Evolutionary conservation across 257 asterid genomes (phyloP), one percentile per base, ranked within the genome.

Genomic region (Petrea volubilis): DNA sequence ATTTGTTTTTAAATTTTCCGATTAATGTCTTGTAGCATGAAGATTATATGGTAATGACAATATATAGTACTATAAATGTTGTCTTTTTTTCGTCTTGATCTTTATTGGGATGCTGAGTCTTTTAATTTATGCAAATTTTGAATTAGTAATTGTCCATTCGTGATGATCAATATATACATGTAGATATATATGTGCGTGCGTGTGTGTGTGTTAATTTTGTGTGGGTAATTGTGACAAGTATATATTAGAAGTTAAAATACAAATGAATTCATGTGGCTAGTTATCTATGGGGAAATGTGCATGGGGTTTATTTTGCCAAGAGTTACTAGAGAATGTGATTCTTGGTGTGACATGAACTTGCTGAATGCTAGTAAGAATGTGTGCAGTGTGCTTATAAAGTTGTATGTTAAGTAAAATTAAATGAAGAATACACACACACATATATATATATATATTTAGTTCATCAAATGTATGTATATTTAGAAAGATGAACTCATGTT

Each of bases 11-110:
- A n/a, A n/a, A 9, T 31, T 23, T 68, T 34, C 14, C 2, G 40
- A 64, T 73, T 38, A 7, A 7, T 71, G 78, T 76, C 77, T 74
- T 78, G 80, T 75, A 78, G 80, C 76, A 60, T 77, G 64, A 47
- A 64, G 51, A 71, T 63, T 38, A 14, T 51, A 67, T 70, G 72
- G 66, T 76, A 67, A 64, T 70, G 52, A 46, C 70, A 70, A 36
- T 70, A 74, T 57, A 75, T 58, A 47, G 24, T 47, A 47, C 50
- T 47, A 47, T 47, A 14, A 12, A 17, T 49, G 20, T 10, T 52
- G 6, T 7, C 2, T 38, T 38, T 38, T 12, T 38, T 7, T 3
- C 9, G 9, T 7, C 10, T 7, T 61, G 33, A 6, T 44, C 13
- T 41, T 75, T 51, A 21, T 51, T 47, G 72, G 78, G 73, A 64